phyloP scores from a whole-genome alignment of 495 filamentous ascomycete genomes.

The Hypoxylon cercidicola region DNA sequence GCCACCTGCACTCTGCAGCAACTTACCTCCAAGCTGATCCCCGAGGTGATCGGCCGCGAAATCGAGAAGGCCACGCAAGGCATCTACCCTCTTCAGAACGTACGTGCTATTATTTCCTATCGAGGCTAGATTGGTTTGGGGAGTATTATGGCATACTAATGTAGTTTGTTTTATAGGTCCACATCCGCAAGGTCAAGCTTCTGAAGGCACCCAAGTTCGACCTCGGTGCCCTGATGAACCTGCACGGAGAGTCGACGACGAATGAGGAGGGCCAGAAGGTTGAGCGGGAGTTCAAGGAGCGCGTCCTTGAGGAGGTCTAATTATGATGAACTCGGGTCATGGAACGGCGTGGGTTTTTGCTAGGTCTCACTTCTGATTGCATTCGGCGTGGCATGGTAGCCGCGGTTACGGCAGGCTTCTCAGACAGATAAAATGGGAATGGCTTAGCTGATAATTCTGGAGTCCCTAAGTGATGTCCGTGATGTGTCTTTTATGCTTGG shows the following conservation, averaged over 20 bases:
- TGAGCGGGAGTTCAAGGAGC: slow-evolving; percentile 99
- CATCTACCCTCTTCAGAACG: slow-evolving; percentile 99
- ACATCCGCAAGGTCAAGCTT: slow-evolving; percentile 99
- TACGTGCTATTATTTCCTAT: slow-evolving; percentile 57
- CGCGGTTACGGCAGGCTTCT: slow-evolving; percentile 56
- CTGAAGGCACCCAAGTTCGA: slow-evolving; percentile 99
- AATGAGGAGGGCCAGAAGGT: slow-evolving; percentile 99
- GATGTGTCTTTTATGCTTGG: neutral
- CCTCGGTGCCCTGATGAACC: slow-evolving; percentile 89
- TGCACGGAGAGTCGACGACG: slow-evolving; percentile 96
- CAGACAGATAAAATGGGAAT: slow-evolving; percentile 50
- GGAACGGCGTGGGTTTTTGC: slow-evolving; percentile 62
- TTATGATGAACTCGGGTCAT: slow-evolving; percentile 54
- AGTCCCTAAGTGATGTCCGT: slow-evolving; percentile 2
- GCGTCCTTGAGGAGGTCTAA: slow-evolving; percentile 92
- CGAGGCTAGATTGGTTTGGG: slow-evolving; percentile 31
- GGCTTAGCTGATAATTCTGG: slow-evolving; percentile 41
- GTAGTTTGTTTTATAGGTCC: slow-evolving; percentile 71
- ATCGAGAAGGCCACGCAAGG: slow-evolving; percentile 99
- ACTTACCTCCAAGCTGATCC: slow-evolving; percentile 97
- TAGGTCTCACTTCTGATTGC: slow-evolving; percentile 66
- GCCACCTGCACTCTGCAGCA: slow-evolving; percentile 91
- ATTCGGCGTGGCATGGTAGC: slow-evolving; percentile 66
- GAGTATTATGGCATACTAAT: slow-evolving; percentile 33
- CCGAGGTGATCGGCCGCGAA: slow-evolving; percentile 98